Conservation (phyloP, 306 rosid genomes). For the Canavalia ensiformis region DNA sequence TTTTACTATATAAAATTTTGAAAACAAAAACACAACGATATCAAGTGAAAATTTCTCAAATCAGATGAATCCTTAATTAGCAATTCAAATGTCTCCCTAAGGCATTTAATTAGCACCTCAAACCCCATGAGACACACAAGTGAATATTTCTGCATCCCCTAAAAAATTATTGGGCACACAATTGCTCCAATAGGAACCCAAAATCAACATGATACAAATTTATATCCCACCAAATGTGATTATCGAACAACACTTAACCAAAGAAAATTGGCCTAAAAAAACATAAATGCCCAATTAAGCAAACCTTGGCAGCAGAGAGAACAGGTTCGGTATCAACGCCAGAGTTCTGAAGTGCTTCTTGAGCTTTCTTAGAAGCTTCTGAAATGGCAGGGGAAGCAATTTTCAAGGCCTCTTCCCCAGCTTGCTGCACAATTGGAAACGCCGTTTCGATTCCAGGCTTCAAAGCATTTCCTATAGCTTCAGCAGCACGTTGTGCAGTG, state of each 20-base stretch:
- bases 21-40: no score
- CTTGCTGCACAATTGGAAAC: slow-evolving; percentile 73
- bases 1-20: no score
- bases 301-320: slow-evolving; percentile 82
- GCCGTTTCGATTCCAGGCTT: slow-evolving; percentile 85
- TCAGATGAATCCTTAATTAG: no score
- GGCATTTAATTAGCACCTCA: neutral
- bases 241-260: neutral
- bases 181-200: no score
- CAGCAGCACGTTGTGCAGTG: slow-evolving; percentile 58
- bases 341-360: slow-evolving; percentile 76
- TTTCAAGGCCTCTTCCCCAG: slow-evolving; percentile 81
- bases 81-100: no score
- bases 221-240: neutral
- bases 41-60: no score
- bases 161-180: neutral
- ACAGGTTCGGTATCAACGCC: slow-evolving; percentile 81
- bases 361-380: slow-evolving; percentile 82
- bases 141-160: neutral
- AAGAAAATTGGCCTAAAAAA: neutral
- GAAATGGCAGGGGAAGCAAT: slow-evolving; percentile 83
- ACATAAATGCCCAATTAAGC: neutral
- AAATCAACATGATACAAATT: slow-evolving; percentile 9
- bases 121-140: neutral
- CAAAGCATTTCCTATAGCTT: slow-evolving; percentile 61